Percentiles rank a stretch among this genome's conserved stretches.
Evolutionary conservation across 192 early-diverging fungal genomes (phyloP).

Genomic region (Spizellomyces sp.): DNA sequence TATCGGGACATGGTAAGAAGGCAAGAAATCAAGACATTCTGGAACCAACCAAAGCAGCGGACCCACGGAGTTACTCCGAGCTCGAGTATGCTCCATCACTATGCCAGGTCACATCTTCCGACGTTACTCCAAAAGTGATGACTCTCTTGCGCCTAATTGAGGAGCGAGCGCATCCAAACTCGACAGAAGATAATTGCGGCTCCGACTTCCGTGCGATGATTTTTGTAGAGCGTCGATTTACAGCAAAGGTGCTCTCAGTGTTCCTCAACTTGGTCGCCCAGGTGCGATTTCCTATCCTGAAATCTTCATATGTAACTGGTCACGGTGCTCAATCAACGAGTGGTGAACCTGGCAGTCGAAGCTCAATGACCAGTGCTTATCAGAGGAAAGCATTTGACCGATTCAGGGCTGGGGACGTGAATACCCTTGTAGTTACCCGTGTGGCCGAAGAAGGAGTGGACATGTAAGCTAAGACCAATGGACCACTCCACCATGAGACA

Average conservation of each 20-base stretch:
- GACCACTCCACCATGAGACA: neutral
- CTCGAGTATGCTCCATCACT: constrained; percentile 7
- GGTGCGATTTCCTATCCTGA: constrained; percentile 31
- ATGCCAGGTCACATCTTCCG: constrained; percentile 13
- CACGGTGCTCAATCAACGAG: constrained; percentile 47
- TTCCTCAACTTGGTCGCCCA: constrained; percentile 45
- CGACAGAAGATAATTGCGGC: constrained; percentile 17
- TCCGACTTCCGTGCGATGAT: constrained; percentile 76
- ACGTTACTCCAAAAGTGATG: constrained; percentile 40
- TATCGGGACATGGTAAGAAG: neutral
- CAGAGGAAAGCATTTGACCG: constrained; percentile 60
- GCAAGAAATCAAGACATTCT: neutral
- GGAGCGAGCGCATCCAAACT: constrained; percentile 10
- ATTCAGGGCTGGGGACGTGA: constrained; percentile 70
- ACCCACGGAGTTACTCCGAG: neutral
- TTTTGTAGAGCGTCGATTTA: constrained; percentile 74
- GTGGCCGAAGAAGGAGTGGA: constrained; percentile 93
- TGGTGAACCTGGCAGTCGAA: neutral
- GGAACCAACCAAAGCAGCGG: neutral
- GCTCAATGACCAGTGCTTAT: constrained; percentile 25
- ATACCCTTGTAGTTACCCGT: constrained; percentile 81
- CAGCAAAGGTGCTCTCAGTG: constrained; percentile 56
- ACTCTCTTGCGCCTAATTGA: constrained; percentile 38
- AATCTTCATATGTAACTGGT: constrained; percentile 46
- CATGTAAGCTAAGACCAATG: constrained; percentile 53